Evolutionary conservation across 108 stramenopile species (phyloP), one percentile per base, ranked within the genome.

Genomic region (Cyclotella baltica): DNA sequence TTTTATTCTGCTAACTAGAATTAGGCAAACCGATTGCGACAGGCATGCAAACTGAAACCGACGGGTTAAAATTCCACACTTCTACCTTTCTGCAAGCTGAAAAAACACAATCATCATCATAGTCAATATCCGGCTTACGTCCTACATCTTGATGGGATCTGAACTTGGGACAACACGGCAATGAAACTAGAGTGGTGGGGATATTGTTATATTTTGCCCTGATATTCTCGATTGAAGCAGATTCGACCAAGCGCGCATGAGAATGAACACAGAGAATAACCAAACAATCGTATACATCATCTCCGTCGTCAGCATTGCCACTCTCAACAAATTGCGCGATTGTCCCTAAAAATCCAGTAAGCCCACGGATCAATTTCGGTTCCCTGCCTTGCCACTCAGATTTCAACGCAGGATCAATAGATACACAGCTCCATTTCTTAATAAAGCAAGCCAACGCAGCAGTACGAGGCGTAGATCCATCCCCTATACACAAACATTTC

Each of bases 41-140:
- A 34, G 59, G 31, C 31, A 33, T 34, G 3, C 31, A 9, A 16
- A 11, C 59, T n/a, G 20, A 2, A 33, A 11, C 11, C 16, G 61
- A 34, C 2, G 31, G 34, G 15, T 15, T n/a, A 13, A 33, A 77
- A 22, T 77, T 87, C 83, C 83, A 87, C 25, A 87, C 70, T 46
- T 87, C 86, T 10, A 87, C 86, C 19, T 69, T 81, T 58, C 86
- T 67, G 33, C 70, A 77, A 8, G 70, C 76, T 27, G 81, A 83
- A 57, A 87, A 87, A 2, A 87, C 86, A 67, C 86, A 87, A 38
- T 84, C 86, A 56, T 87, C 83, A 16, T 84, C 83, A 59, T 87
- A 87, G 18, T 71, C 34, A 19, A 79, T n/a, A 50, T 87, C 80
- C 20, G 86, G 86, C 20, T 33, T 52, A 56, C 79, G 50, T 15